Evolutionary conservation across 768 basidiomycete genomes (phyloP).

Genomic region (Aureoboletus auriporus): DNA sequence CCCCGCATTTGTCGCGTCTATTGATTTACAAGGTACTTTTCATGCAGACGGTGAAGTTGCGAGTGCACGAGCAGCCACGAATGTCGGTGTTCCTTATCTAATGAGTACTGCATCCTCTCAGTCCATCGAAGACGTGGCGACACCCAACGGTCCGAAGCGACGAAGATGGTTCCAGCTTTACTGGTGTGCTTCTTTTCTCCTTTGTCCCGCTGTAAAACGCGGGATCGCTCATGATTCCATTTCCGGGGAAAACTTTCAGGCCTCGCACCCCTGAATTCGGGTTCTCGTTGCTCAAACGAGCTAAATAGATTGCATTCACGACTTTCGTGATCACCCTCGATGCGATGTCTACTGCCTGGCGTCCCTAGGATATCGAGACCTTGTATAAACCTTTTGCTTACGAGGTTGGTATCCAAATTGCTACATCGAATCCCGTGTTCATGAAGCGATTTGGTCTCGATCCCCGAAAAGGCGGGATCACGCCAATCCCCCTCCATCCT

Average conservation of each 20-base stretch:
- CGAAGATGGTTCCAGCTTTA: slow-evolving; percentile 81
- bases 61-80: slow-evolving; percentile 59
- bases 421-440: slow-evolving; percentile 72
- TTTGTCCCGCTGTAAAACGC: too few species aligned
- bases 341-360: slow-evolving; percentile 69
- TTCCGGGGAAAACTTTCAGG: too few species aligned
- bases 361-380: slow-evolving; percentile 65
- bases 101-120: slow-evolving; percentile 73
- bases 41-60: slow-evolving; percentile 70
- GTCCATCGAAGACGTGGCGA: slow-evolving; percentile 71
- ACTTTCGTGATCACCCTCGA: slow-evolving; percentile 79
- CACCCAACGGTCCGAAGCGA: slow-evolving; percentile 58
- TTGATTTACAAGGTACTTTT: slow-evolving; percentile 77
- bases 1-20: slow-evolving; percentile 66
- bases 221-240: neutral
- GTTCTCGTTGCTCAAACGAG: slow-evolving; percentile 60
- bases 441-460: slow-evolving; percentile 54
- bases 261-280: slow-evolving; percentile 57
- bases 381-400: slow-evolving; percentile 64
- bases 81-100: slow-evolving; percentile 62
- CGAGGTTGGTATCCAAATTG: slow-evolving; percentile 66
- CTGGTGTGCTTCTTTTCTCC: slow-evolving; percentile 41
- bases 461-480: slow-evolving; percentile 34
- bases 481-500: slow-evolving; percentile 59
- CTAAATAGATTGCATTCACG: slow-evolving; percentile 60